Evolutionary conservation across 176 grass and related monocot genomes (phyloP).

Genomic region (Pharus latifolius): DNA sequence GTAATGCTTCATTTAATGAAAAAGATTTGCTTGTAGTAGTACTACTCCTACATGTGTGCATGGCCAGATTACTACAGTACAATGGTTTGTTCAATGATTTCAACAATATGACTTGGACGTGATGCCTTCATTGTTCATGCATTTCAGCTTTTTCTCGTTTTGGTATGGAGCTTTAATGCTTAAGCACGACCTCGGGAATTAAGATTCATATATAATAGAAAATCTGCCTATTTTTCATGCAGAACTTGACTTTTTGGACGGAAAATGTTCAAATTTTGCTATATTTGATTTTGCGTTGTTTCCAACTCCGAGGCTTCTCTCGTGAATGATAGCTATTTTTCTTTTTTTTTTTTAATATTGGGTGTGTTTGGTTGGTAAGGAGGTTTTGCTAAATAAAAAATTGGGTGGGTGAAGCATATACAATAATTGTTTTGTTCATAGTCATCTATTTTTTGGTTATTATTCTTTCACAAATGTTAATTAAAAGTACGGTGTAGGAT

Average conservation of each 20-base stretch:
- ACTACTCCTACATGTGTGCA: background rate
- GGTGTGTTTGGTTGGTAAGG: too few relatives aligned
- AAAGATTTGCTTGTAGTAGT: background rate
- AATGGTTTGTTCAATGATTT: constrained; percentile 3
- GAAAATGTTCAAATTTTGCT: background rate
- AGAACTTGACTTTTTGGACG: background rate
- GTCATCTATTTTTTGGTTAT: too few relatives aligned
- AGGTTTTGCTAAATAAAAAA: too few relatives aligned
- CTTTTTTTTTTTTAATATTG: too few relatives aligned
- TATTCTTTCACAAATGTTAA: too few relatives aligned
- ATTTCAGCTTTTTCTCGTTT: constrained; percentile 9
- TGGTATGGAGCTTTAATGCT: background rate
- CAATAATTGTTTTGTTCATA: too few relatives aligned
- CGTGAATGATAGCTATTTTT: background rate
- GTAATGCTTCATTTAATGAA: background rate
- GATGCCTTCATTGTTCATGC: background rate
- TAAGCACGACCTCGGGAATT: background rate
- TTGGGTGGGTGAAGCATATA: too few relatives aligned
- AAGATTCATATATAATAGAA: background rate
- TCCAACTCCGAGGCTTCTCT: background rate
- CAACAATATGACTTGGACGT: background rate
- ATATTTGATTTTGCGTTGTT: background rate
- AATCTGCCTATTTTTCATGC: background rate
- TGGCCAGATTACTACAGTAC: background rate
- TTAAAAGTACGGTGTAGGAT: too few relatives aligned